phyloP scores from a whole-genome alignment of 2,329 filamentous ascomycete species.

The Xylaria sp. region DNA sequence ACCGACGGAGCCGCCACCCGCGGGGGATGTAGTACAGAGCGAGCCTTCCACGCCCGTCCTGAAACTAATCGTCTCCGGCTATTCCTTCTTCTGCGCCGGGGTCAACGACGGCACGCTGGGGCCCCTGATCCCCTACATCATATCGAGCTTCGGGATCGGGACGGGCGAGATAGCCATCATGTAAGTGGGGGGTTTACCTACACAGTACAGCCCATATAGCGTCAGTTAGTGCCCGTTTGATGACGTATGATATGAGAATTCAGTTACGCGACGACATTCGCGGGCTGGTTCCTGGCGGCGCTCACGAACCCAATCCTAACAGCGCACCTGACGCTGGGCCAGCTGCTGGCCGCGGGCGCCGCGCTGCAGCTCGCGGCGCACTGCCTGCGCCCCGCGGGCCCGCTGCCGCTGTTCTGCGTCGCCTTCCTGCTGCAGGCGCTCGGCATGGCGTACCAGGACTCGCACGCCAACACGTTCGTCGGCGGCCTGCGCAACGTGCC shows the following conservation, averaged over 20 bases:
- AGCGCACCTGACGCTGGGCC: constrained; percentile 56
- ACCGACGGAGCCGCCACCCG: constrained; percentile 13
- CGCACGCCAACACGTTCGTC: constrained; percentile 65
- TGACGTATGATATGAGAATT: neutral
- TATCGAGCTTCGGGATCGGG: constrained; percentile 53
- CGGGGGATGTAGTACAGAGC: constrained; percentile 18
- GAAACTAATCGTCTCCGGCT: constrained; percentile 57
- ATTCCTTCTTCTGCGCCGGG: constrained; percentile 68
- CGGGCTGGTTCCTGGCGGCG: constrained; percentile 63
- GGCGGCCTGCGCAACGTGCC: constrained; percentile 50
- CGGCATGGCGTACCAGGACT: constrained; percentile 66
- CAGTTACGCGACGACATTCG: constrained; percentile 59
- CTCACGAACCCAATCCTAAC: constrained; percentile 57
- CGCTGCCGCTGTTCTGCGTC: constrained; percentile 58
- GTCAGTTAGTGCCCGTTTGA: neutral
- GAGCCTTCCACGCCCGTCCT: constrained; percentile 37
- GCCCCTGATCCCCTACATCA: constrained; percentile 64
- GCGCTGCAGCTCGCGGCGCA: constrained; percentile 57
- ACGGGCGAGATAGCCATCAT: constrained; percentile 37
- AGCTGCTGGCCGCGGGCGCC: constrained; percentile 60
- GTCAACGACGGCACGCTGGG: constrained; percentile 68
- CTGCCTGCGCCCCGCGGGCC: constrained; percentile 56
- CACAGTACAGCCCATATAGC: neutral
- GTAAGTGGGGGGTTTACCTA: constrained; percentile 18
- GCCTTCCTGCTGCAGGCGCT: constrained; percentile 62